A percentile compares a stretch with the other conserved stretches of the same genome.
Evolutionary conservation across 2,329 filamentous ascomycete genomes (phyloP).

Genomic region (Penicillium sp.): DNA sequence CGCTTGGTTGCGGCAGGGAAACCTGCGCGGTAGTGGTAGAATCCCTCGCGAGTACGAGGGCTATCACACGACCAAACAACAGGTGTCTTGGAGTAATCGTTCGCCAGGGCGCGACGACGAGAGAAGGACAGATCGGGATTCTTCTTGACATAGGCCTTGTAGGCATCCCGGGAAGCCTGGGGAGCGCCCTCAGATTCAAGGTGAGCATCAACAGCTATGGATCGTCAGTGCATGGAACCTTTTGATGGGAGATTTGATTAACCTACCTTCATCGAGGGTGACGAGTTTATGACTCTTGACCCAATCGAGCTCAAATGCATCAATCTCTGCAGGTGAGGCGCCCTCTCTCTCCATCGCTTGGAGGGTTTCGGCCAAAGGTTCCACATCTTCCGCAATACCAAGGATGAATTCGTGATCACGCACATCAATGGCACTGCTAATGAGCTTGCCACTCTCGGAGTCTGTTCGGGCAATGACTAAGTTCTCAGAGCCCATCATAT

Average conservation of each 20-base stretch:
- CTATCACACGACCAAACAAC: conserved; percentile 88
- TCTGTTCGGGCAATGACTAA: conserved; percentile 93
- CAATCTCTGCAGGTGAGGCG: conserved; percentile 74
- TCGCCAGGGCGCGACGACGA: conserved; percentile 71
- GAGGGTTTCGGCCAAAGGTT: conserved; percentile 81
- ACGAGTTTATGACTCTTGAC: conserved; percentile 81
- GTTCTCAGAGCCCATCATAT: conserved; percentile 95
- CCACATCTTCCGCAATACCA: conserved; percentile 73
- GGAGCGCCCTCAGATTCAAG: conserved; percentile 65
- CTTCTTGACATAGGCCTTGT: conserved; percentile 60
- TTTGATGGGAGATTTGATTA: not conserved
- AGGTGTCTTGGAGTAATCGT: conserved; percentile 63
- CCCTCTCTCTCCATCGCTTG: conserved; percentile 85
- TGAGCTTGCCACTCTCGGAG: conserved; percentile 85
- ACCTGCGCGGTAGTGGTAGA: conserved; percentile 59
- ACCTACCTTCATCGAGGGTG: conserved; percentile 76
- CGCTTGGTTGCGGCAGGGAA: conserved; percentile 88
- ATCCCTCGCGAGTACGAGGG: conserved; percentile 85
- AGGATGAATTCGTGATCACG: conserved; percentile 97
- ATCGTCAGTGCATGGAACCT: conserved; percentile 11
- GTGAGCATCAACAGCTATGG: conserved; percentile 68
- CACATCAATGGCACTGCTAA: conserved; percentile 87
- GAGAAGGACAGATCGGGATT: conserved; percentile 76
- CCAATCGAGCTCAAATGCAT: conserved; percentile 83
- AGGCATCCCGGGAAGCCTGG: conserved; percentile 64